A percentile compares a stretch with the other conserved stretches of the same genome.
phyloP scores from a whole-genome alignment of 768 basidiomycete genomes.

The Russula earlei region DNA sequence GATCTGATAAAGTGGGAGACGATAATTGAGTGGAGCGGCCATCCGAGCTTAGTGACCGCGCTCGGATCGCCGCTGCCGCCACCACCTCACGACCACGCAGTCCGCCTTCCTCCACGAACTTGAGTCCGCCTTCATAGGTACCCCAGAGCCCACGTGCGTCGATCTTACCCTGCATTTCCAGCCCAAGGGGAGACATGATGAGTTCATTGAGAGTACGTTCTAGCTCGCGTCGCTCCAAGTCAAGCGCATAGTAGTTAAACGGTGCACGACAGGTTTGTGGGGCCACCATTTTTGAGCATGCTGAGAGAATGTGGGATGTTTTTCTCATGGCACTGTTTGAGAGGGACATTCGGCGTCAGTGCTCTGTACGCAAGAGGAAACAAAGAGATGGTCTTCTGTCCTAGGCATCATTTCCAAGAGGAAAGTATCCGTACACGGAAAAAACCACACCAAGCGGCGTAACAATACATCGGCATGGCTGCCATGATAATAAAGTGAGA shows the following conservation, averaged over 20 bases:
- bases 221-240: slow-evolving; percentile 82
- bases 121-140: slow-evolving; percentile 84
- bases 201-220: slow-evolving; percentile 69
- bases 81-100: slow-evolving; percentile 29
- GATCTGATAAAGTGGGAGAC: slow-evolving; percentile 16
- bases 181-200: slow-evolving; percentile 50
- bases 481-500: too few relatives aligned
- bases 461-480: too few relatives aligned
- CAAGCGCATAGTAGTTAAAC: slow-evolving; percentile 85
- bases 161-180: slow-evolving; percentile 58
- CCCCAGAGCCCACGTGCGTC: slow-evolving; percentile 79
- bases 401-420: not conserved
- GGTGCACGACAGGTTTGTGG: slow-evolving; percentile 32
- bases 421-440: not conserved
- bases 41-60: slow-evolving; percentile 33
- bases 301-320: slow-evolving; percentile 73
- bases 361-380: not conserved
- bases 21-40: slow-evolving; percentile 20
- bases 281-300: slow-evolving; percentile 49
- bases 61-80: not conserved
- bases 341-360: not conserved
- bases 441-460: not conserved
- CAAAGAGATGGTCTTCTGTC: too few relatives aligned
- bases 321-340: slow-evolving; percentile 67
- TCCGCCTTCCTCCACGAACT: slow-evolving; percentile 62